Base-by-base conservation (phyloP, 805 yeast species). In the Lachancea sp. region DNA sequence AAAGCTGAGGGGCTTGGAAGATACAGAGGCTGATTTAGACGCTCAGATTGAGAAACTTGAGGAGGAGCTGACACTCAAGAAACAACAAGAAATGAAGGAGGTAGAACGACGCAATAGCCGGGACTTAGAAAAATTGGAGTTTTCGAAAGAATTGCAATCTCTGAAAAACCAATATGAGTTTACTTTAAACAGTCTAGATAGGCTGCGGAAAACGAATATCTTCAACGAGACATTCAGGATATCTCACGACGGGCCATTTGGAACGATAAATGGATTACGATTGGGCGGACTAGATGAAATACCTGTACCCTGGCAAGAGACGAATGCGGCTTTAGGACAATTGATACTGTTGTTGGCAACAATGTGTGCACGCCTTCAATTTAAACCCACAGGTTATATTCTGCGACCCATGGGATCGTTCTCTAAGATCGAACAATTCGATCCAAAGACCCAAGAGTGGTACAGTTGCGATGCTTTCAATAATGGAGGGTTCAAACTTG, bases 301-400 rank as follows among this genome's bases (percentile, higher is more conserved):
- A 39, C 74, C 71, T 45, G 84, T 89, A 0, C 82, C 94, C 2
- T 87, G 95, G 95, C 77, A 85, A 40, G 97, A 89, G 52, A 80
- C 87, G 31, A 89, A 88, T 56, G 92, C 94, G 2, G 96, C 95
- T 0, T 63, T 89, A 51, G 97, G 97, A 0, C 96, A 89, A 49
- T 65, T 89, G 2, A 74, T 85, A 2, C 63, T 87, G 9, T 61
- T 90, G 15, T 56, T 89, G 22, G 71, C 80, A 0, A 84, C 90
- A 1, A 70, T 88, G 2, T 61, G 75, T 1, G 65, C 75, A 9
- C 68, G 80, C 32, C 66, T 87, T 22, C 68, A 74, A 7, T 58
- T 86, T 19, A 69, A 69, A 23, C 56, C 85, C 7, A 64, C 66
- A 0, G 75, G 76, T 3, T 89, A 83, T 58, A 74, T 73, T 45